Evolutionary conservation across 345 rosid genomes (phyloP), one percentile per base, ranked within the genome.

Genomic region (Gossypium raimondii): DNA sequence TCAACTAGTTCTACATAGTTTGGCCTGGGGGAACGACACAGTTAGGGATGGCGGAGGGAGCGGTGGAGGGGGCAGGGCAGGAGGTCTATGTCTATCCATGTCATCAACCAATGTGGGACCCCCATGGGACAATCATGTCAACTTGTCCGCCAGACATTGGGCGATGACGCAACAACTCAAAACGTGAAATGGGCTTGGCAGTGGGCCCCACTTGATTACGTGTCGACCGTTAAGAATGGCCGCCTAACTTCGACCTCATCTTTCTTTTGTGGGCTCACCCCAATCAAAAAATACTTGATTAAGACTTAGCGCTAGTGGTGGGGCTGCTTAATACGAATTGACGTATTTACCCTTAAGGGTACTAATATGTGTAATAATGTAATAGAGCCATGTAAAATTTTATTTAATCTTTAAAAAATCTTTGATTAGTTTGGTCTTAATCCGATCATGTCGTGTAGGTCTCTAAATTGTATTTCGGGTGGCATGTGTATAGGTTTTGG

Each of bases 151-250:
- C 1, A 34, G 41, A 34, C 41, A 34, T 34, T 4, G 41, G 48
- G 3, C 24, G 2, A 2, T 47, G 3, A 2, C 56, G 81, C 81
- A 84, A 77, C 68, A 63, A 76, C 68, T 67, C 5, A n/a, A 65
- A 67, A 59, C 81, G 62, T 43, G 79, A 78, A 76, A 75, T 63
- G 77, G 71, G 79, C 57, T 77, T 60, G 50, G 50, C 12, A 9
- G 50, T 6, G 50, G 11, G 50, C 11, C 72, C 83, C 58, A 38
- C 4, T 1, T 6, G 69, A 58, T 34, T 57, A 77, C 84, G 85
- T 70, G 85, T 78, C 78, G 70, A 73, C 89, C 83, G 89, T 84
- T 84, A 55, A 50, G 70, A 65, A 25, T 34, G 7, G 41, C 7
- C 55, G 70, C 82, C 74, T 47, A 74, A 58, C 75, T 5, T 34